phyloP scores from a whole-genome alignment of 2,329 filamentous ascomycete genomes.

The Penicillium sp. region DNA sequence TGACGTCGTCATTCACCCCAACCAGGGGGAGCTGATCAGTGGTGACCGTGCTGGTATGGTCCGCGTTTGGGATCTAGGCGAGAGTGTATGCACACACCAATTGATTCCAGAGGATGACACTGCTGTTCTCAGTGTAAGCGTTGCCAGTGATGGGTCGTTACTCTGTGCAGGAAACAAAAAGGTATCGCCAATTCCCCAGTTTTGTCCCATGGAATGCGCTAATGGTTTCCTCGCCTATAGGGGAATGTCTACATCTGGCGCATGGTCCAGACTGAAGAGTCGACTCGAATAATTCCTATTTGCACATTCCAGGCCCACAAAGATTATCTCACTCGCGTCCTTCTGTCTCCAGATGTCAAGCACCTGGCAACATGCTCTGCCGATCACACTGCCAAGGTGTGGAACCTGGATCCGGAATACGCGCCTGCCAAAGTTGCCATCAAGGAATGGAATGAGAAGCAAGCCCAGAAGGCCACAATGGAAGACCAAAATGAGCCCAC shows the following conservation, averaged over 20 bases:
- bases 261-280: conserved; percentile 78
- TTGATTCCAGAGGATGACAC: conserved; percentile 96
- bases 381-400: conserved; percentile 94
- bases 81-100: conserved; percentile 96
- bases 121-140: conserved; percentile 88
- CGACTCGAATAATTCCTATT: conserved; percentile 80
- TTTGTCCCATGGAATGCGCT: not conserved
- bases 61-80: conserved; percentile 91
- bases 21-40: conserved; percentile 96
- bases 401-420: conserved; percentile 78
- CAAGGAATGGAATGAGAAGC: conserved; percentile 23
- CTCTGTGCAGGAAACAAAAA: conserved; percentile 91
- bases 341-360: conserved; percentile 89
- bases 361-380: conserved; percentile 92
- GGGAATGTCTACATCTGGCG: conserved; percentile 98
- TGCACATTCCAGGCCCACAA: conserved; percentile 89
- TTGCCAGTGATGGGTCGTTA: conserved; percentile 89
- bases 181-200: conserved; percentile 48
- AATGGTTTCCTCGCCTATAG: conserved; percentile 45
- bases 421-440: conserved; percentile 39
- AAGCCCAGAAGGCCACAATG: conserved; percentile 13
- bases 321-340: conserved; percentile 87
- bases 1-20: conserved; percentile 98
- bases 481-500: conserved; percentile 10
- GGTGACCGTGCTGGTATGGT: conserved; percentile 93